These are phyloP conservation scores for Candida oleophila DNA, from an alignment of 805 yeast species.

Conservation along the genomic window DNA sequence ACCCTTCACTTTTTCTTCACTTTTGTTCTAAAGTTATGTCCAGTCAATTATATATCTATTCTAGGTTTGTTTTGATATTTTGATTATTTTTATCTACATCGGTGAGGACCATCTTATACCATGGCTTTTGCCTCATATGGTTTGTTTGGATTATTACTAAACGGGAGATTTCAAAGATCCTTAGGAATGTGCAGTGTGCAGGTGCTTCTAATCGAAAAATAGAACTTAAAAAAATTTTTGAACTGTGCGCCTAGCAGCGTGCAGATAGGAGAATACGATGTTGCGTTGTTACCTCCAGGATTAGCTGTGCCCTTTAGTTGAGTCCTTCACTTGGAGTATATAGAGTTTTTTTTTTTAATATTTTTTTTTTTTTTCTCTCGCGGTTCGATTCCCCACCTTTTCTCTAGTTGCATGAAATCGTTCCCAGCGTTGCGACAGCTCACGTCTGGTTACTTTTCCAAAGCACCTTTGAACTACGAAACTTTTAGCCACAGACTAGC, in stretches of 20 bases:
- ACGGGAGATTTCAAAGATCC: background rate
- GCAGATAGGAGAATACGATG: too few species aligned
- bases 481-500: constrained; percentile 19
- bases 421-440: constrained; percentile 1
- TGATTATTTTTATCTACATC: background rate
- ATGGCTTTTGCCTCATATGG: background rate
- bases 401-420: background rate
- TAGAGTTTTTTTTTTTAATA: too few species aligned
- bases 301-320: too few species aligned
- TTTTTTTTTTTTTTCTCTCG: background rate
- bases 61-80: background rate
- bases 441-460: constrained; percentile 12
- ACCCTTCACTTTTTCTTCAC: background rate
- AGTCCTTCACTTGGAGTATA: too few species aligned
- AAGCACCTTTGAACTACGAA: constrained; percentile 26
- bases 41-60: background rate
- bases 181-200: constrained; percentile 1
- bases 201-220: background rate
- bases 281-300: too few species aligned
- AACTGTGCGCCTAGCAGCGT: too few species aligned
- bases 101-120: background rate
- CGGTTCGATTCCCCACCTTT: background rate
- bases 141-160: constrained; percentile 1
- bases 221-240: too few species aligned
- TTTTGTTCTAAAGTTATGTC: too few species aligned